Conservation (phyloP, 306 rosid species). For the Casuarina cunninghamiana region DNA sequence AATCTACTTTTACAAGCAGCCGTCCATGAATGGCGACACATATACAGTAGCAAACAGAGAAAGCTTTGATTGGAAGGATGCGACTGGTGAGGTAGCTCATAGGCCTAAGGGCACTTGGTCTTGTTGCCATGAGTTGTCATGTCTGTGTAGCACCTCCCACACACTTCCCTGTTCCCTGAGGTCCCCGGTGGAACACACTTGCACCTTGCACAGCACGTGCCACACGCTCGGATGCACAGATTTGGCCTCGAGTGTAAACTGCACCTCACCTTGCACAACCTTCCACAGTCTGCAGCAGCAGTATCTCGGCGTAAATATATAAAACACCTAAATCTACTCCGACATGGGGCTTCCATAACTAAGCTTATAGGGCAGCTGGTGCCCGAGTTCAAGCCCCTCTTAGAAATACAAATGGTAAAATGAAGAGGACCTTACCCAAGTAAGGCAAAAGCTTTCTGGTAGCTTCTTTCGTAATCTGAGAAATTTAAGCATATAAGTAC, state of each 20-base stretch:
- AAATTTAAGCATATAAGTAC: neutral
- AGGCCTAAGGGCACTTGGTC: constrained; percentile 37
- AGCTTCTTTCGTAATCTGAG: constrained; percentile 23
- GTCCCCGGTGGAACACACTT: constrained; percentile 52
- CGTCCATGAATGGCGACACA: neutral
- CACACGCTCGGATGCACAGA: constrained; percentile 39
- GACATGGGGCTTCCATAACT: too few relatives aligned
- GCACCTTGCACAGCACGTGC: constrained; percentile 46
- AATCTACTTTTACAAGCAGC: neutral
- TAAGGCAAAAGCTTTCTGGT: constrained; percentile 33
- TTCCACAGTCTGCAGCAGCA: constrained; percentile 27
- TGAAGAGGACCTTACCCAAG: constrained; percentile 9
- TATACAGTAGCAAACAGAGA: neutral
- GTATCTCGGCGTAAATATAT: neutral
- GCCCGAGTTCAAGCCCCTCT: neutral
- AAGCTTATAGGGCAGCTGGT: neutral
- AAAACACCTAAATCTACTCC: neutral
- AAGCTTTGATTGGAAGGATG: neutral
- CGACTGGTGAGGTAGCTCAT: neutral
- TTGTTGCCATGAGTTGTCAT: constrained; percentile 45
- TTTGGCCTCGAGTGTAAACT: constrained; percentile 44
- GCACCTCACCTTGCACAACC: constrained; percentile 30
- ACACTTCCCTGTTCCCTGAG: constrained; percentile 41
- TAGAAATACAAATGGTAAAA: neutral
- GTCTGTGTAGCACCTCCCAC: constrained; percentile 46